Evolutionary conservation across 148 eudicot genomes (phyloP).

Genomic region (Rhododendron kiyosumense): DNA sequence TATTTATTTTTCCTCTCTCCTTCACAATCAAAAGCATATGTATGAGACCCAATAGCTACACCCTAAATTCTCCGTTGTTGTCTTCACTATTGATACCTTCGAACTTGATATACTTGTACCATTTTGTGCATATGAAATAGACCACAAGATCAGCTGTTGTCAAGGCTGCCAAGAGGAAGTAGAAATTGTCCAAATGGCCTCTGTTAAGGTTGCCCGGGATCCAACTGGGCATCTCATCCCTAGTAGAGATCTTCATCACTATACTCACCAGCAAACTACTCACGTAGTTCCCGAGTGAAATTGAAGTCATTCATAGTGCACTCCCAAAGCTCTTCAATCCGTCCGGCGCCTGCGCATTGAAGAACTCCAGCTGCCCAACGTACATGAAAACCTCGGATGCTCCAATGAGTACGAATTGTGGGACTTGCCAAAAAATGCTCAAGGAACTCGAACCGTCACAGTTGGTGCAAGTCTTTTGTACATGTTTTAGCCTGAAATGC

Average conservation of each 20-base stretch:
- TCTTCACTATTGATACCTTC: conserved; percentile 16
- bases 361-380: conserved; percentile 73
- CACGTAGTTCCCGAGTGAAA: conserved; percentile 63
- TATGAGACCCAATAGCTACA: background rate
- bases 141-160: conserved; percentile 43
- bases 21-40: background rate
- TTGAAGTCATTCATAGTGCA: conserved; percentile 66
- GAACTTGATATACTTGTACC: conserved; percentile 44
- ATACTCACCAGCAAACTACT: conserved; percentile 54
- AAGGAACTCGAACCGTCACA: conserved; percentile 37
- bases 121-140: conserved; percentile 40
- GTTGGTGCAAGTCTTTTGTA: conserved; percentile 14
- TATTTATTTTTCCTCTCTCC: background rate
- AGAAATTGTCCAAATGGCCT: conserved; percentile 63
- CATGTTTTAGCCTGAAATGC: conserved; percentile 36
- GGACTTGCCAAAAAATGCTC: conserved; percentile 68
- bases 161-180: conserved; percentile 47
- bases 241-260: conserved; percentile 46
- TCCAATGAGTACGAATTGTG: conserved; percentile 64
- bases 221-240: conserved; percentile 56
- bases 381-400: conserved; percentile 78
- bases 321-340: conserved; percentile 75
- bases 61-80: background rate
- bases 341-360: conserved; percentile 58
- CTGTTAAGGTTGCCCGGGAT: conserved; percentile 59